Percentiles rank a stretch among this genome's conserved stretches.
These are phyloP conservation scores for Yamadazyma kitorensis DNA, from an alignment of 805 yeast species.

Conservation along the genomic window DNA sequence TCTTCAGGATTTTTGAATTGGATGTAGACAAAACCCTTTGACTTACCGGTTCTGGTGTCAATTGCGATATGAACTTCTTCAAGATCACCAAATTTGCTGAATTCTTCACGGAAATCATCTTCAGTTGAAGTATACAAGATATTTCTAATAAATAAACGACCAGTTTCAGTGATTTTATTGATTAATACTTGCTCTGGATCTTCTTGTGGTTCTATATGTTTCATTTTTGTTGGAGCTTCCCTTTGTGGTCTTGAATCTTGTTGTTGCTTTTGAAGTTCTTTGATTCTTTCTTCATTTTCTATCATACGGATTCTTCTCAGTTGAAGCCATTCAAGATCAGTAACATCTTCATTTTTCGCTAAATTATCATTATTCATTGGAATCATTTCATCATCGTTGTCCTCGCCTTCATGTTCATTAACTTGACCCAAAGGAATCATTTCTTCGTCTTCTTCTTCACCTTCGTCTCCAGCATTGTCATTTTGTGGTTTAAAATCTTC, in stretches of 20 bases:
- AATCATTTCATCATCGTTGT: constrained; percentile 18
- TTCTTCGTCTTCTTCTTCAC: constrained; percentile 30
- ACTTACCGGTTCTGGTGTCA: constrained; percentile 83
- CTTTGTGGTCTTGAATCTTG: background rate
- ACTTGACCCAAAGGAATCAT: constrained; percentile 14
- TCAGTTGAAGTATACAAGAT: constrained; percentile 78
- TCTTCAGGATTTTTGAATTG: constrained; percentile 64
- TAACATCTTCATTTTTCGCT: constrained; percentile 68
- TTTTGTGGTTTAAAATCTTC: constrained; percentile 47
- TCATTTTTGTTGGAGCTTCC: constrained; percentile 10
- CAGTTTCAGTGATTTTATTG: constrained; percentile 59
- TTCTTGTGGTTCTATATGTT: constrained; percentile 7
- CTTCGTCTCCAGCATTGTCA: constrained; percentile 42
- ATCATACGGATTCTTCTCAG: constrained; percentile 68
- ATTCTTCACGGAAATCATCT: constrained; percentile 67
- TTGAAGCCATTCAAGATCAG: constrained; percentile 87
- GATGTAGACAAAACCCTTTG: constrained; percentile 91
- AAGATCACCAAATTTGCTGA: constrained; percentile 63
- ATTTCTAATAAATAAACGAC: constrained; percentile 85
- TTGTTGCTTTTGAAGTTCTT: constrained; percentile 6
- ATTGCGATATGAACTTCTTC: constrained; percentile 92
- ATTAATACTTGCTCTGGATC: constrained; percentile 48
- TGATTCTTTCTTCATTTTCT: constrained; percentile 25
- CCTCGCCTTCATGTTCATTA: constrained; percentile 15
- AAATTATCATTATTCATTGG: constrained; percentile 14